These are phyloP conservation scores for Saccharomycopsis javanensis DNA, from an alignment of 805 yeast genomes.

Conservation along the genomic window DNA sequence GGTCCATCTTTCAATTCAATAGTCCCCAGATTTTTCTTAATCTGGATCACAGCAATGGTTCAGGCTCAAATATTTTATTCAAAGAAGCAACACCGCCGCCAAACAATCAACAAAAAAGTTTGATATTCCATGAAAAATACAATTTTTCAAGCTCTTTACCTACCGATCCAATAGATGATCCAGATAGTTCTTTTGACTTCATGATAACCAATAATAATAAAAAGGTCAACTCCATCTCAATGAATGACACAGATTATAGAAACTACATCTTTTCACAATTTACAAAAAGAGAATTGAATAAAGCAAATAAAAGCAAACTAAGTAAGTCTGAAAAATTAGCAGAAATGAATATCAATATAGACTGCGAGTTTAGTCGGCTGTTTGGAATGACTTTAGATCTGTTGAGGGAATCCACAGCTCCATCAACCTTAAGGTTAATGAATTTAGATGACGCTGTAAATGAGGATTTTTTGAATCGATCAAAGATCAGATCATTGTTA, in stretches of 20 bases:
- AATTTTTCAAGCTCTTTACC: constrained; percentile 3
- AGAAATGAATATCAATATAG: constrained; percentile 13
- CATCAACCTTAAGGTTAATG: constrained; percentile 1
- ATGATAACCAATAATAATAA: not conserved
- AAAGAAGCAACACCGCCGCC: not conserved
- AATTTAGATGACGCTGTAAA: not conserved
- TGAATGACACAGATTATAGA: not conserved
- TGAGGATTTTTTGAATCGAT: not conserved
- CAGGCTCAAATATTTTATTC: not conserved
- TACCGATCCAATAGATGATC: constrained; percentile 8
- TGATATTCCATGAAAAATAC: constrained; percentile 22
- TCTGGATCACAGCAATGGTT: not conserved
- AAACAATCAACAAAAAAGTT: not conserved
- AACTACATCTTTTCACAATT: constrained; percentile 1
- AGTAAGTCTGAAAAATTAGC: constrained; percentile 5
- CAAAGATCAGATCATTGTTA: not conserved
- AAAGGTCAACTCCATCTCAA: not conserved
- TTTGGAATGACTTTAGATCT: constrained; percentile 7
- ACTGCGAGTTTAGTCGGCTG: constrained; percentile 2
- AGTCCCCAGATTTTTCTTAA: not conserved
- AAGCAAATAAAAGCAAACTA: constrained; percentile 8
- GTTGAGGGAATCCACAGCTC: constrained; percentile 3
- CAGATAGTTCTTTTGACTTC: constrained; percentile 1
- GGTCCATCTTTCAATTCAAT: not conserved
- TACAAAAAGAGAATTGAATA: constrained; percentile 3